Evolutionary conservation across 2,329 filamentous ascomycete species (phyloP).

Genomic region (Colletotrichum lentis): DNA sequence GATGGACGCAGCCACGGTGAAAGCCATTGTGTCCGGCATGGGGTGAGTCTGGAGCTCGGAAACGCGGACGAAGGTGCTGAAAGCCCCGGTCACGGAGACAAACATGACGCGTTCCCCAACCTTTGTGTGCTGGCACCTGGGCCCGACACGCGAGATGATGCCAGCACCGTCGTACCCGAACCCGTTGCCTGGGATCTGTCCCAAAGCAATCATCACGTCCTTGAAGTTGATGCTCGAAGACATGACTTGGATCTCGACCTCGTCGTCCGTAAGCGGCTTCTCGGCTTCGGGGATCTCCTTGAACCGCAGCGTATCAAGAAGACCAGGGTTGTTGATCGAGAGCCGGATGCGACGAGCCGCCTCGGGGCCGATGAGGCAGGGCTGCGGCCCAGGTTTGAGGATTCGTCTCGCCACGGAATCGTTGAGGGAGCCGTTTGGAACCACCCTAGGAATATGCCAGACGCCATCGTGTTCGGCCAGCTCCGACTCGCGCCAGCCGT

Average conservation of each 20-base stretch:
- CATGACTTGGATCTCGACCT: conserved; percentile 43
- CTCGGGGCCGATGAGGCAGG: conserved; percentile 9
- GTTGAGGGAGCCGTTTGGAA: conserved; percentile 42
- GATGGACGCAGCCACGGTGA: conserved; percentile 39
- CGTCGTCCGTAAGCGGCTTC: conserved; percentile 26
- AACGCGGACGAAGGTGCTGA: conserved; percentile 40
- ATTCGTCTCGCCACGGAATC: conserved; percentile 42
- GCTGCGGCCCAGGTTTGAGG: conserved; percentile 38
- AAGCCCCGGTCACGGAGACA: background rate
- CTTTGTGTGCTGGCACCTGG: background rate
- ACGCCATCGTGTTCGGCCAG: conserved; percentile 1
- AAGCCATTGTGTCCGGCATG: conserved; percentile 49
- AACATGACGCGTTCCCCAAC: no score
- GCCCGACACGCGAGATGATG: conserved; percentile 44
- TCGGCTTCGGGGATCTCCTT: background rate
- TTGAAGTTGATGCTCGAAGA: conserved; percentile 48
- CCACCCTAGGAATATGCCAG: conserved; percentile 41
- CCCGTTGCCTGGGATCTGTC: conserved; percentile 43
- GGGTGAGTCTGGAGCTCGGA: conserved; percentile 41
- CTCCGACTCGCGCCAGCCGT: background rate
- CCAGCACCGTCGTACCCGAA: conserved; percentile 49
- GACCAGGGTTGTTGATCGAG: conserved; percentile 19
- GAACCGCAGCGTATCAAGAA: conserved; percentile 22
- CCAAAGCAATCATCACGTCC: conserved; percentile 49
- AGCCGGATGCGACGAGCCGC: conserved; percentile 13